phyloP scores from a whole-genome alignment of 148 eudicot species.

The Fagopyrum homotropicum region DNA sequence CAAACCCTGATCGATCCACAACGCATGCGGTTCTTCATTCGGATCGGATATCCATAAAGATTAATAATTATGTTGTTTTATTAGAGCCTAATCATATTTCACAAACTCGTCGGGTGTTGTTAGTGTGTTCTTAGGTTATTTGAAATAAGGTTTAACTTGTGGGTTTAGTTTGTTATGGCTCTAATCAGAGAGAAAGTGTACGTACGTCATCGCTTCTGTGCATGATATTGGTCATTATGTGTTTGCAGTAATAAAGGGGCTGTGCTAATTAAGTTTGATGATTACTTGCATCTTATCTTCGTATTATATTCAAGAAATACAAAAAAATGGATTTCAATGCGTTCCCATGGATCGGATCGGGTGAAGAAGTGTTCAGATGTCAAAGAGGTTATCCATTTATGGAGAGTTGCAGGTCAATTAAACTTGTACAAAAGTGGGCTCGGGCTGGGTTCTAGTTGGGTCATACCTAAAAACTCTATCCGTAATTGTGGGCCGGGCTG shows the following conservation, averaged over 20 bases:
- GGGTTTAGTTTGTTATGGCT: neutral
- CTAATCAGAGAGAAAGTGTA: neutral
- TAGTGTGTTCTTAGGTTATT: neutral
- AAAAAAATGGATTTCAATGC: too few relatives aligned
- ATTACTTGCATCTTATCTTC: too few relatives aligned
- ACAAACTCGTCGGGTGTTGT: neutral
- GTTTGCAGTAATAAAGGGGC: neutral
- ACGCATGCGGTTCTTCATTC: neutral
- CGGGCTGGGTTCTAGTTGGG: too few relatives aligned
- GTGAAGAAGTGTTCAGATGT: neutral
- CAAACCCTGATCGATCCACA: constrained; percentile 2
- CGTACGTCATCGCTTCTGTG: neutral
- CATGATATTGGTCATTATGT: neutral
- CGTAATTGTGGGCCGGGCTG: too few relatives aligned
- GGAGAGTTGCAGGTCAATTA: neutral
- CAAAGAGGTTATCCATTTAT: neutral
- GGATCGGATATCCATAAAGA: neutral
- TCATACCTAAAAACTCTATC: too few relatives aligned
- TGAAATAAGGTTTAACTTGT: neutral
- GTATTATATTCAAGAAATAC: too few relatives aligned
- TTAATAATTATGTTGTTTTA: neutral
- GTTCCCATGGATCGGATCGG: neutral
- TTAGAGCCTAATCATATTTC: neutral
- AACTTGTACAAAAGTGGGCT: too few relatives aligned
- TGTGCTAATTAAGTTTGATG: neutral